Evolutionary conservation across 371 early-diverging fungal species (phyloP).

Genomic region (Mucor saturninus): DNA sequence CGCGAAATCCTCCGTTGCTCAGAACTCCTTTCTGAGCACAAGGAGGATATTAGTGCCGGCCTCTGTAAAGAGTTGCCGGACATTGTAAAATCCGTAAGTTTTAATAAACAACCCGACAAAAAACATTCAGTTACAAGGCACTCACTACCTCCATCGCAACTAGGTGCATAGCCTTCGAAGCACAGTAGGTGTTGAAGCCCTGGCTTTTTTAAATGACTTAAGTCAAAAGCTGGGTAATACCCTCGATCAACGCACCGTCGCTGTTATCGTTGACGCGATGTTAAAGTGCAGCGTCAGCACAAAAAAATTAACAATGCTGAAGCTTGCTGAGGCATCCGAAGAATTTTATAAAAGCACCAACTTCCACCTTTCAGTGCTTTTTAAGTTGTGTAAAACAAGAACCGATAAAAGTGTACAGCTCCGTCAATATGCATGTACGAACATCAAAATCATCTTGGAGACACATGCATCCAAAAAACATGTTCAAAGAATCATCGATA

Average conservation of each 20-base stretch:
- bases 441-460: conserved; percentile 34
- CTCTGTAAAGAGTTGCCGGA: conserved; percentile 12
- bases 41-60: conserved; percentile 3
- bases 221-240: conserved; percentile 22
- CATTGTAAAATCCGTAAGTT: conserved; percentile 23
- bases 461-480: background rate
- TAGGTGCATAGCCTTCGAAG: conserved; percentile 47
- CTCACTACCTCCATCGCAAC: too few relatives aligned
- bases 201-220: conserved; percentile 33
- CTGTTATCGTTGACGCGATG: conserved; percentile 29
- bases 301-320: conserved; percentile 29
- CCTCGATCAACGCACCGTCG: conserved; percentile 33
- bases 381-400: conserved; percentile 19
- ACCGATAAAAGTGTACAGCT: conserved; percentile 44
- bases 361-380: conserved; percentile 31
- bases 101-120: too few relatives aligned
- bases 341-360: conserved; percentile 25
- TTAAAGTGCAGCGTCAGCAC: conserved; percentile 33
- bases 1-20: background rate
- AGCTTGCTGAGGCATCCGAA: conserved; percentile 23
- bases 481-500: conserved; percentile 25
- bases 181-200: conserved; percentile 27
- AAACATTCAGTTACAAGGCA: too few relatives aligned
- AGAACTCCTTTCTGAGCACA: background rate
- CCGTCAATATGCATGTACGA: conserved; percentile 33